These are phyloP conservation scores for Metarhizium sp. DNA, from an alignment of 2,329 filamentous ascomycete genomes.

Conservation along the genomic window DNA sequence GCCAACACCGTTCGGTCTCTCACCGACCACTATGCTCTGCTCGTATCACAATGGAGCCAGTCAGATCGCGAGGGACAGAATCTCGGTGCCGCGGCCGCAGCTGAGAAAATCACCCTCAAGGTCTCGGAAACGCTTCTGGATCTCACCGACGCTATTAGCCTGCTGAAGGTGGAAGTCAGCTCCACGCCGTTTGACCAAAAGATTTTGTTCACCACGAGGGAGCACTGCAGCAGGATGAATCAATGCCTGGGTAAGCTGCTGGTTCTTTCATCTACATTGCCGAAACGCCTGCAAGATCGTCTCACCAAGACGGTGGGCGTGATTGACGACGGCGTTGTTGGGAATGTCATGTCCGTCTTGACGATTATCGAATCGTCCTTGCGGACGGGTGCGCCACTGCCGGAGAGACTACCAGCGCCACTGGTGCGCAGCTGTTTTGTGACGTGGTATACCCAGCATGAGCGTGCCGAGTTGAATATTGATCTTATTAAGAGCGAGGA, in stretches of 20 bases:
- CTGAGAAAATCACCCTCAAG: constrained; percentile 19
- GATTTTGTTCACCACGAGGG: constrained; percentile 19
- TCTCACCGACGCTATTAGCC: constrained; percentile 15
- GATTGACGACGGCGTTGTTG: constrained; percentile 32
- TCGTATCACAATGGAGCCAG: constrained; percentile 34
- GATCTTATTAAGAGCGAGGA: constrained; percentile 28
- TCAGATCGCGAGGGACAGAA: constrained; percentile 14
- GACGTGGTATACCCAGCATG: constrained; percentile 12
- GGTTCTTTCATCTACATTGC: constrained; percentile 24
- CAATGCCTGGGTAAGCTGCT: constrained; percentile 22
- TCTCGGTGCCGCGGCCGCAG: constrained; percentile 19
- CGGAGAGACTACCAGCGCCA: constrained; percentile 37
- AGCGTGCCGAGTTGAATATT: constrained; percentile 19
- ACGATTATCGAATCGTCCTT: constrained; percentile 36
- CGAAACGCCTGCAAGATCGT: constrained; percentile 28
- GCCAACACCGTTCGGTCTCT: constrained; percentile 32
- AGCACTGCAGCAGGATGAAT: constrained; percentile 23
- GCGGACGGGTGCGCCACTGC: constrained; percentile 36
- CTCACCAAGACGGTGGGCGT: constrained; percentile 29
- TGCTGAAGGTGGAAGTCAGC: constrained; percentile 21
- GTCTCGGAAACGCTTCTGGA: constrained; percentile 18
- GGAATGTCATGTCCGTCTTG: constrained; percentile 41
- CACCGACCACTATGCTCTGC: constrained; percentile 38
- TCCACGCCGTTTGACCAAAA: constrained; percentile 20
- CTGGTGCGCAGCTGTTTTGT: constrained; percentile 27